Evolutionary conservation across 139 green algal genomes (phyloP), one percentile per base, ranked within the genome.

Genomic region (Limnomonas spitsbergensis): DNA sequence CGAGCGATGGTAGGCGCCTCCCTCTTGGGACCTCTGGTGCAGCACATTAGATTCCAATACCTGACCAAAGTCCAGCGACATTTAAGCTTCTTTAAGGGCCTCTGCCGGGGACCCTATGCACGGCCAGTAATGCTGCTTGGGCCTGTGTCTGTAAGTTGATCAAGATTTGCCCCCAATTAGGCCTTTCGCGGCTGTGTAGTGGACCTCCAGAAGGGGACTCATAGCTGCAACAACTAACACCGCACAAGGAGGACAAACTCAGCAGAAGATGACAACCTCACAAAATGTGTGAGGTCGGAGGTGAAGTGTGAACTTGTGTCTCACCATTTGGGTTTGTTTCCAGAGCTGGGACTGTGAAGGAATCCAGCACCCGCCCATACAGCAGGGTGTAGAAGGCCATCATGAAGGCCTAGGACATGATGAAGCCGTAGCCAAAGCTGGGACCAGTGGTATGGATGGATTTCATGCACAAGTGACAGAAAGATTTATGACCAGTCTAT

Each of bases 371-470:
- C 3, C 83, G 68, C 4, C 82, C 82, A 66, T 77, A 86, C 24
- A 86, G 68, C 20, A 86, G 56, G 53, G 26, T 67, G 40, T 80
- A 79, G 69, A 86, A 86, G 3, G 53, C 39, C 68, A 90, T 73
- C 3, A 86, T 82, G 39, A 90, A 88, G 70, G 79, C 86, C 83
- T 83, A 86, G 14, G 86, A 83, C 68, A 85, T 84, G 53, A 88
- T 80, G 75, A 90, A 90, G 37, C 86, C 40, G 83, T 69, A 29
- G 3, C 86, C 83, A 76, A 90, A 85, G 0, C 81, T 81, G 3
- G 82, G 85, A 4, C 85, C 85, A 36, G 67, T 77, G 39, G 76
- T 81, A n/a, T 87, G 81, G 35, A 89, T 81, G 2, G 82, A 87
- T 40, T 87, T 91, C 72, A 3, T 75, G 69, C 36, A 75, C 27